Percentiles rank a stretch among this genome's conserved stretches.
Evolutionary conservation across 345 rosid species (phyloP).

Genomic region (Populus tremula): DNA sequence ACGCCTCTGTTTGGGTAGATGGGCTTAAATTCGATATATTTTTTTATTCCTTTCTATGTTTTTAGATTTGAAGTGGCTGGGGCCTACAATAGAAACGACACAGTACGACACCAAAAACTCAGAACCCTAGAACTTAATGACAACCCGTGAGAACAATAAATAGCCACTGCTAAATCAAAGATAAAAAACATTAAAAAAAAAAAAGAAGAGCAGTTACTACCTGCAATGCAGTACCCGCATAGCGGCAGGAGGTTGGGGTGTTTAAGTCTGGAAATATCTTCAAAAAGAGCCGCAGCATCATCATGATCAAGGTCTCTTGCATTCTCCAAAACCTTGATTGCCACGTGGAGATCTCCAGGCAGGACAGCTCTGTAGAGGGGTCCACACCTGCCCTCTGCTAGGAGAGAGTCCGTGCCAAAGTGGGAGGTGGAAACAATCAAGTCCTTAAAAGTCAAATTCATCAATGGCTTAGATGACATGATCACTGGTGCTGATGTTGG

Average conservation of each 20-base stretch:
- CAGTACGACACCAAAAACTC: slow-evolving; percentile 20
- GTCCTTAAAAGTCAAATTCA: slow-evolving; percentile 85
- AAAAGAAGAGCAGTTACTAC: slow-evolving; percentile 21
- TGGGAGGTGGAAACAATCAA: slow-evolving; percentile 91
- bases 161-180: background rate
- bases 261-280: slow-evolving; percentile 63
- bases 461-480: slow-evolving; percentile 83
- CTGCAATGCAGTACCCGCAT: slow-evolving; percentile 94
- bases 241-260: slow-evolving; percentile 84
- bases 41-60: background rate
- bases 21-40: too few relatives aligned
- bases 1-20: too few relatives aligned
- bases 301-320: slow-evolving; percentile 50
- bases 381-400: slow-evolving; percentile 78
- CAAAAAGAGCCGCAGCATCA: slow-evolving; percentile 59
- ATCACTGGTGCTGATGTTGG: slow-evolving; percentile 79
- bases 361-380: slow-evolving; percentile 80
- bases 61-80: slow-evolving; percentile 13
- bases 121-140: slow-evolving; percentile 1
- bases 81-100: background rate
- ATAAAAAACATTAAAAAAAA: background rate
- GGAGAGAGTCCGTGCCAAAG: slow-evolving; percentile 77
- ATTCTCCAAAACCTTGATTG: slow-evolving; percentile 78
- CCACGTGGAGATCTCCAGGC: slow-evolving; percentile 86
- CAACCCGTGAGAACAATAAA: slow-evolving; percentile 43